These are phyloP conservation scores for Canavalia ensiformis DNA, from an alignment of 306 rosid genomes.

Conservation along the genomic window DNA sequence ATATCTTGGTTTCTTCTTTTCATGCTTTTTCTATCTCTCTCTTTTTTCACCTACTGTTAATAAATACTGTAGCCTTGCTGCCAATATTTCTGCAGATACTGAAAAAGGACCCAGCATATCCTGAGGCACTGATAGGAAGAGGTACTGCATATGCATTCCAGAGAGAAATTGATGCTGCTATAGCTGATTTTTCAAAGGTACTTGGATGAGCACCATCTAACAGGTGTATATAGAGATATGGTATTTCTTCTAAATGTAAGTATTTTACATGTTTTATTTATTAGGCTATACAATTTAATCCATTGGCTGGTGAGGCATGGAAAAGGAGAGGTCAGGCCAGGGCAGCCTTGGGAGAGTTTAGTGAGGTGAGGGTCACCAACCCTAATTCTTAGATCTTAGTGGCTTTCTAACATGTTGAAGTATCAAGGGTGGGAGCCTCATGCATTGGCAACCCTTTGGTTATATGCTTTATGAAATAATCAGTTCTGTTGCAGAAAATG, in stretches of 20 bases:
- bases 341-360: slow-evolving; percentile 94
- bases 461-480: slow-evolving; percentile 20
- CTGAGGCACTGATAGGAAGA: slow-evolving; percentile 97
- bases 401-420: slow-evolving; percentile 18
- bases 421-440: background rate
- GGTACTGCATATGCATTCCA: slow-evolving; percentile 96
- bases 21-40: slow-evolving; percentile 20
- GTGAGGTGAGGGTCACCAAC: slow-evolving; percentile 68
- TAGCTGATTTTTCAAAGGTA: slow-evolving; percentile 95
- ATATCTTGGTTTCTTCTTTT: slow-evolving; percentile 38
- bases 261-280: slow-evolving; percentile 44
- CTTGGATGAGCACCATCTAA: slow-evolving; percentile 42
- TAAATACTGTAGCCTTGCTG: slow-evolving; percentile 23
- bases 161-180: slow-evolving; percentile 89
- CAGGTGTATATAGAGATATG: slow-evolving; percentile 34
- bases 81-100: slow-evolving; percentile 68
- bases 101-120: slow-evolving; percentile 90
- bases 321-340: slow-evolving; percentile 99
- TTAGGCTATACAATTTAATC: slow-evolving; percentile 92
- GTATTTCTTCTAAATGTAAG: slow-evolving; percentile 34
- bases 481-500: slow-evolving; percentile 26
- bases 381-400: slow-evolving; percentile 32
- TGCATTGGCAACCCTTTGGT: background rate
- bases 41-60: slow-evolving; percentile 12
- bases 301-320: slow-evolving; percentile 96